Base-by-base conservation (phyloP, 2,329 filamentous ascomycete genomes). In the Penicillium sp. region DNA sequence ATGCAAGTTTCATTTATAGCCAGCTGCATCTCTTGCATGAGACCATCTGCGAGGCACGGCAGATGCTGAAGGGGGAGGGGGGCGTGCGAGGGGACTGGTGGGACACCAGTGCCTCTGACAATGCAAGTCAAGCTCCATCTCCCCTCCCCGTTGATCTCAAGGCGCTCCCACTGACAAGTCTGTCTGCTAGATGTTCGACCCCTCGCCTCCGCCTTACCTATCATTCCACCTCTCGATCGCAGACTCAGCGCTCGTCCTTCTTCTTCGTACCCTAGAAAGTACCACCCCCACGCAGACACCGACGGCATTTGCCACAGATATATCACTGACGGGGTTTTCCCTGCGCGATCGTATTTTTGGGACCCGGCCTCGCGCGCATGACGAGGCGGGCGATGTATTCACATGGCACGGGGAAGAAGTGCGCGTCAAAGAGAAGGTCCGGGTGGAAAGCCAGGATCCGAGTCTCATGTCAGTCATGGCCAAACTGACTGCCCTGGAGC, bases 361-460 rank as follows among this genome's bases (percentile, higher is more conserved):
- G 2, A 55, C 59, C 31, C 62, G 60, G 35, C 73, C 81, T 13
- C 73, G 83, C 2, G 81, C 83, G 51, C 86, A 90, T 62, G 86
- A 90, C 64, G 91, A 97, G 66, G 81, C 83, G 48, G 85, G 91
- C 45, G 77, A 81, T 25, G 71, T 86, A 0, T 96, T 94, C 63
- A 73, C 71, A 3, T 96, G 78, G 66, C 72, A 70, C 10, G 78
- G 79, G 4, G 76, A 81, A 40, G 81, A 93, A 46, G 89, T 96
- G 2, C 84, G 81, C 49, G 91, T 97, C 31, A 81, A 84, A 52
- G 91, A 96, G 63, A 96, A 96, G 70, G 79, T 95, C 4, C 77
- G 86, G 27, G 84, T 96, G 2, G 90, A 95, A 65, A 91, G 81
- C 56, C 87, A 89, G 39, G 90, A 97, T 63, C 91, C 91, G 1